These are phyloP conservation scores for Neurospora discreta DNA, from an alignment of 495 filamentous ascomycete genomes.

Conservation along the genomic window DNA sequence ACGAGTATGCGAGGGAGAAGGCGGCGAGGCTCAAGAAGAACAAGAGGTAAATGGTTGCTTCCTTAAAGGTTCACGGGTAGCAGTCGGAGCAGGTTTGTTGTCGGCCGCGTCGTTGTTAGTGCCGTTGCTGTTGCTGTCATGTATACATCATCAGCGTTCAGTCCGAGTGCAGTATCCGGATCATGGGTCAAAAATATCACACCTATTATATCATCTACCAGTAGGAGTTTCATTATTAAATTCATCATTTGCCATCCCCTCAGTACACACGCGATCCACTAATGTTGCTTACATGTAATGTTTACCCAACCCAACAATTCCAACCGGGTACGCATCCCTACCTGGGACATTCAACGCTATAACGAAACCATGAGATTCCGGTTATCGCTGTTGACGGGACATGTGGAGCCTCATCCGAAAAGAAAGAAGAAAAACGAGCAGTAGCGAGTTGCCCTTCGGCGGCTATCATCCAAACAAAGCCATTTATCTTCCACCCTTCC, in stretches of 20 bases:
- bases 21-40: constrained; percentile 51
- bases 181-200: background rate
- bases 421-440: too few relatives aligned
- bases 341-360: background rate
- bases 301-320: background rate
- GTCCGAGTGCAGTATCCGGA: background rate
- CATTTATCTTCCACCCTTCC: background rate
- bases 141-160: background rate
- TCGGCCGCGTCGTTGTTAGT: background rate
- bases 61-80: background rate
- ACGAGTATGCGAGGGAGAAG: constrained; percentile 83
- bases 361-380: background rate
- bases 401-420: background rate
- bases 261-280: background rate
- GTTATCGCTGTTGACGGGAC: background rate
- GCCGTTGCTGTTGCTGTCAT: constrained; percentile 5
- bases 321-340: background rate
- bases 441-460: background rate
- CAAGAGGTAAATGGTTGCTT: background rate
- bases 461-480: background rate
- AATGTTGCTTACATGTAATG: background rate
- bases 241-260: background rate
- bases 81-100: background rate
- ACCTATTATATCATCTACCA: background rate
- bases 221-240: background rate